A percentile compares a stretch with the other conserved stretches of the same genome.
Conservation (phyloP, 208 protist genomes). For the Leishmania martiniquensis region DNA sequence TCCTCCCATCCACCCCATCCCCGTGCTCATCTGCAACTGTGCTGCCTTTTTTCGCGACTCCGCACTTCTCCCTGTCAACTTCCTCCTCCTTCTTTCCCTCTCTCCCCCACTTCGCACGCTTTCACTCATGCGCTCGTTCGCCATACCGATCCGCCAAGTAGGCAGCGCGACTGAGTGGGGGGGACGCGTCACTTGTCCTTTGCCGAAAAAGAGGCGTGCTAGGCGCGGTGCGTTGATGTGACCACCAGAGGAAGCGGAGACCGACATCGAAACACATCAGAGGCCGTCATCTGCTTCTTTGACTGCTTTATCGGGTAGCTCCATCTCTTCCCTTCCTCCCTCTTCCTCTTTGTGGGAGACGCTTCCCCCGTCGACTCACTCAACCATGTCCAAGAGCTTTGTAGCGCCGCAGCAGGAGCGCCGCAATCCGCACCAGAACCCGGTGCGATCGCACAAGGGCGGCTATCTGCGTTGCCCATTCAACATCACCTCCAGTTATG, state of each 20-base stretch:
- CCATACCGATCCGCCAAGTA: background rate
- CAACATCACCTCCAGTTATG: conserved; percentile 48
- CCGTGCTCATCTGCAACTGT: too few species aligned
- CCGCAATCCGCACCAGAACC: conserved; percentile 31
- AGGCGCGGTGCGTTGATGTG: background rate
- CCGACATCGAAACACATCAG: background rate
- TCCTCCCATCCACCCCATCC: background rate
- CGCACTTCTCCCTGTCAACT: conserved; percentile 5
- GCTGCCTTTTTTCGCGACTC: too few species aligned
- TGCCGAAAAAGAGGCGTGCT: background rate
- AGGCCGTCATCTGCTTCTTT: background rate
- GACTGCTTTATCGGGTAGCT: background rate
- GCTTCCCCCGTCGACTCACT: background rate
- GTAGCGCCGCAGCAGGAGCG: conserved; percentile 23
- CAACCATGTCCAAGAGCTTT: conserved; percentile 24
- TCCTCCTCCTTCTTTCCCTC: background rate
- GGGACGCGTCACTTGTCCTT: background rate
- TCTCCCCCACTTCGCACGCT: background rate
- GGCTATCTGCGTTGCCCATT: conserved; percentile 81
- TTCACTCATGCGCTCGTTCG: background rate
- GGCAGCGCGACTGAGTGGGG: background rate
- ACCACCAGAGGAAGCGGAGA: background rate
- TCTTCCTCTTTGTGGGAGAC: too few species aligned
- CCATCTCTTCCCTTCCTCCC: background rate
- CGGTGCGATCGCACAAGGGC: conserved; percentile 60